Base-by-base conservation (phyloP, 2,329 filamentous ascomycete species). In the Chaetomiaceae sp. region DNA sequence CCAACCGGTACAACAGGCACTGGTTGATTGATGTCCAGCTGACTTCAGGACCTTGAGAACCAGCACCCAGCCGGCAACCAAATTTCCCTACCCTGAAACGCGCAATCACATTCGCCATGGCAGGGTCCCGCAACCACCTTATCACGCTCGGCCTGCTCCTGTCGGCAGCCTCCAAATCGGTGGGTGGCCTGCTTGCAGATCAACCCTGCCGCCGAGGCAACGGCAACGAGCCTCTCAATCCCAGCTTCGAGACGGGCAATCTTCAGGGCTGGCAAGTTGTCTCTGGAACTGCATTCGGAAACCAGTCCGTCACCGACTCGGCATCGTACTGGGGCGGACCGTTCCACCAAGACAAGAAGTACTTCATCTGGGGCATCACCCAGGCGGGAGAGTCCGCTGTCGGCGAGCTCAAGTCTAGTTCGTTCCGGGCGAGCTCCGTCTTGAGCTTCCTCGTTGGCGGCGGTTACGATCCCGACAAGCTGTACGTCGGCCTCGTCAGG, bases 381-480 rank as follows among this genome's bases (percentile, higher is more conserved):
- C 50, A 63, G 33, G 43, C 56, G 19, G 64, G 63, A n/a, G 64
- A 66, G 30, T 5, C 55, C 16, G 60, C 60, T 21, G 54, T 61
- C 17, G 64, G 63, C 21, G 45, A 60, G 38, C 48, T 66, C n/a
- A 54, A 52, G 42, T 65, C 63, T n/a, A 57, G 50, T 42, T 55
- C 59, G 4, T 66, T 66, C 55, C 48, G 42, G 43, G 63, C 63
- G n/a, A 60, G 56, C 33, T 61, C 57, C 14, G 58, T 58, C 44
- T 48, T 65, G 57, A 65, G 63, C 46, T 66, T 66, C 49, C 56
- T 65, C 20, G 43, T 66, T 35, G 56, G 63, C 39, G 64, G 64
- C 10, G 63, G 64, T n/a, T 65, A 63, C 48, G 63, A 66, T 48
- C 58, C 58, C 12, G 57, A 56, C 8, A 57, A 63, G 14, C 60